Conservation (phyloP, 257 asterid genomes). For the Leptodermis oblonga region DNA sequence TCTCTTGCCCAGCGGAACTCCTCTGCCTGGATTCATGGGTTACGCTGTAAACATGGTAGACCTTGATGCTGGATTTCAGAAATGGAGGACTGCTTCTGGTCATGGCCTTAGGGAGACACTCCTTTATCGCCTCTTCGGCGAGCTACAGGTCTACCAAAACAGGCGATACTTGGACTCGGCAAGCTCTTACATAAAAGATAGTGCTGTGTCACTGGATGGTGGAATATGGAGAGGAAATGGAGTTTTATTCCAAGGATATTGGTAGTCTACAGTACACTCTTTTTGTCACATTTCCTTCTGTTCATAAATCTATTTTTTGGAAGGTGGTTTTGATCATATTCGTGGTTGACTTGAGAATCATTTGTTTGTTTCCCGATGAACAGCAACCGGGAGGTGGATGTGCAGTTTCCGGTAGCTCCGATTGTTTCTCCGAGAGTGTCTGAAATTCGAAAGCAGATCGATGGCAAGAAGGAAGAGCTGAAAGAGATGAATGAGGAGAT, state of each 20-base stretch:
- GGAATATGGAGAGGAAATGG: conserved; percentile 52
- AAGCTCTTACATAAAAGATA: conserved; percentile 34
- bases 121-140: conserved; percentile 52
- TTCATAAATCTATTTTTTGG: background rate
- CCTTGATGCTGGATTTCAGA: conserved; percentile 20
- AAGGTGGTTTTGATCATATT: background rate
- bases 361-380: background rate
- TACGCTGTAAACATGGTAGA: conserved; percentile 51
- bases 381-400: conserved; percentile 38
- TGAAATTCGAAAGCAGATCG: background rate
- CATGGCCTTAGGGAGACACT: conserved; percentile 51
- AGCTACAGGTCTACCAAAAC: conserved; percentile 58
- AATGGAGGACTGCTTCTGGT: conserved; percentile 36
- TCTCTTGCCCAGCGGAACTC: conserved; percentile 33
- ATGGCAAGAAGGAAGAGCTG: conserved; percentile 11
- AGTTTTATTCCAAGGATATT: conserved; percentile 29
- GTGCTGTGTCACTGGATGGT: conserved; percentile 69
- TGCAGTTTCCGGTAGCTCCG: conserved; percentile 44
- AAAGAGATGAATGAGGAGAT: background rate
- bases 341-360: background rate
- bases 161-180: conserved; percentile 46
- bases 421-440: background rate
- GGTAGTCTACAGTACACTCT: conserved; percentile 31
- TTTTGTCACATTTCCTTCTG: background rate
- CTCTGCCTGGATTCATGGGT: conserved; percentile 51